Conservation (phyloP, 192 early-diverging fungal genomes). For the Podila horticola region DNA sequence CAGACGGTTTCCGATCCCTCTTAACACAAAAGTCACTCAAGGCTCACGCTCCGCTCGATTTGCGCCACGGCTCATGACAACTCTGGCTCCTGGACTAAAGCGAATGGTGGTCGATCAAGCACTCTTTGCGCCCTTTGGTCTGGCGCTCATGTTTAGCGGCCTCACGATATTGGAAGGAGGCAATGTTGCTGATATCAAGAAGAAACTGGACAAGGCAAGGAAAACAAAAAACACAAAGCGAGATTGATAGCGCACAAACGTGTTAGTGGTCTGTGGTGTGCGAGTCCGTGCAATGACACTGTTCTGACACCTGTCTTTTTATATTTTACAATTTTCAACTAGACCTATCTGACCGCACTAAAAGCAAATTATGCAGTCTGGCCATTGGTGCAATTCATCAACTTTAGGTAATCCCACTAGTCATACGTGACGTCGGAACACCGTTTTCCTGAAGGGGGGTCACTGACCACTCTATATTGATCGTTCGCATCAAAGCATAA, state of each 20-base stretch:
- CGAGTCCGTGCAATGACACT: background rate
- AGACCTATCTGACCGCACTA: conserved; percentile 68
- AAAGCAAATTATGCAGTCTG: conserved; percentile 78
- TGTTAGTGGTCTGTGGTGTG: too few relatives aligned
- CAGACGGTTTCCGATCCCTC: conserved; percentile 63
- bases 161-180: conserved; percentile 72
- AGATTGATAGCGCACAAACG: too few relatives aligned
- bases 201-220: conserved; percentile 65
- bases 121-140: conserved; percentile 75
- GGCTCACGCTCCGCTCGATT: background rate
- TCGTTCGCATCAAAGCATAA: conserved; percentile 25
- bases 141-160: conserved; percentile 69
- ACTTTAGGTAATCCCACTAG: conserved; percentile 61
- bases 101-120: conserved; percentile 65
- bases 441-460: background rate
- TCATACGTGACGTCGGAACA: background rate
- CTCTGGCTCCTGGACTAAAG: conserved; percentile 27
- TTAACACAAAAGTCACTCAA: background rate
- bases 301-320: background rate
- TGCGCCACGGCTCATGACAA: conserved; percentile 2
- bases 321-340: background rate
- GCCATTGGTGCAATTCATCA: conserved; percentile 78
- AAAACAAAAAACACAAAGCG: background rate
- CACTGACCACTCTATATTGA: background rate
- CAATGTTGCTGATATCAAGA: conserved; percentile 58